A percentile compares a stretch with the other conserved stretches of the same genome.
Evolutionary conservation across 345 rosid genomes (phyloP).

Genomic region (Citrus inodora): DNA sequence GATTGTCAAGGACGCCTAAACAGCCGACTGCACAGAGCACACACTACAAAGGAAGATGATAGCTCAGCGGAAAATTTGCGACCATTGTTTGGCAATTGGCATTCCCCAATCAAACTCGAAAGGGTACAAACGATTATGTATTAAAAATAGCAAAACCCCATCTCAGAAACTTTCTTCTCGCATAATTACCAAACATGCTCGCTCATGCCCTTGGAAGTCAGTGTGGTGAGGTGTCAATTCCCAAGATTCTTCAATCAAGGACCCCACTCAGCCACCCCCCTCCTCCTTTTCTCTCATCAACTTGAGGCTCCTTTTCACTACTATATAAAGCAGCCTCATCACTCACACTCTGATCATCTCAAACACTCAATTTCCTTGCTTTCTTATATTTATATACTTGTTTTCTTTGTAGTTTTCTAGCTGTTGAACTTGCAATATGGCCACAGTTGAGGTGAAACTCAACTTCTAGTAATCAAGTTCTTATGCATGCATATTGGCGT

Average conservation of each 20-base stretch:
- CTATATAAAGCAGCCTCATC: slow-evolving; percentile 37
- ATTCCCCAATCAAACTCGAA: neutral
- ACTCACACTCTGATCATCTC: slow-evolving; percentile 19
- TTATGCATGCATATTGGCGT: neutral
- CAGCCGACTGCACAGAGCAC: slow-evolving; percentile 38
- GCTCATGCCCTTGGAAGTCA: slow-evolving; percentile 15
- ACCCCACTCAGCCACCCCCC: neutral
- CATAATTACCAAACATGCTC: slow-evolving; percentile 28
- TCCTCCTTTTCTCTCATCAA: neutral
- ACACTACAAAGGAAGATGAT: slow-evolving; percentile 19
- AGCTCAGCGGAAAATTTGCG: slow-evolving; percentile 13
- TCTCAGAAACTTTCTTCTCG: neutral
- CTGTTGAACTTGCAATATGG: neutral
- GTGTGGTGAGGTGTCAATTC: slow-evolving; percentile 44
- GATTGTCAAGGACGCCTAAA: slow-evolving; percentile 15
- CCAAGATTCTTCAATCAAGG: slow-evolving; percentile 26
- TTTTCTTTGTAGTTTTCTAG: neutral
- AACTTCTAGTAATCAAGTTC: neutral
- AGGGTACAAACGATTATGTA: neutral
- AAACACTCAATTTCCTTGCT: neutral
- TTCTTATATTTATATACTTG: neutral
- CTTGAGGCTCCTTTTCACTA: neutral
- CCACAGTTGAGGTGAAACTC: neutral
- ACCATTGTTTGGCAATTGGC: slow-evolving; percentile 18
- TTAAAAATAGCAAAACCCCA: neutral